Evolutionary conservation across 2,329 filamentous ascomycete species (phyloP).

Genomic region (Iodosphaeria phyllophila): DNA sequence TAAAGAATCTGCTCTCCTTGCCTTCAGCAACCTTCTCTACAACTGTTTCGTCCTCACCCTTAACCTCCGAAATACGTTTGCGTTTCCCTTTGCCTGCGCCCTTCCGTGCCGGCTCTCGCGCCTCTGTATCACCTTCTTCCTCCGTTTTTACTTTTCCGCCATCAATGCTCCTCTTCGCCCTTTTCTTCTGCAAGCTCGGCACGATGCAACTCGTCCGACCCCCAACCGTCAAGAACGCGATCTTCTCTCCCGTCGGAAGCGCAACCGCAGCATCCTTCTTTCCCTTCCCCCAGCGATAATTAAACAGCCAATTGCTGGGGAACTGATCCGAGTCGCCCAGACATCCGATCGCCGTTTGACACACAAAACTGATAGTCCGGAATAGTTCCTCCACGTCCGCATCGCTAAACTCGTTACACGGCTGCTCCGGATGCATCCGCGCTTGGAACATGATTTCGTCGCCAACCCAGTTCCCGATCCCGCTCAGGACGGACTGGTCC

Average conservation of each 20-base stretch:
- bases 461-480: constrained; percentile 93
- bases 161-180: constrained; percentile 17
- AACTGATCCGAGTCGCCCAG: constrained; percentile 73
- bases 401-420: constrained; percentile 63
- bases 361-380: constrained; percentile 58
- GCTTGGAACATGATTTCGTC: constrained; percentile 90
- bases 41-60: too few species aligned
- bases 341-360: constrained; percentile 57
- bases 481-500: constrained; percentile 75
- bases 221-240: constrained; percentile 75
- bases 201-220: constrained; percentile 84
- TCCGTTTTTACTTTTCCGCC: too few species aligned
- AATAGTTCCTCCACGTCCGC: constrained; percentile 55
- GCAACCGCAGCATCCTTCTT: constrained; percentile 49
- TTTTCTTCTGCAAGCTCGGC: constrained; percentile 72
- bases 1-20: too few species aligned
- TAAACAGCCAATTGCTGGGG: constrained; percentile 75
- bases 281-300: constrained; percentile 76
- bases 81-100: too few species aligned
- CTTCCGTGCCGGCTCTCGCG: too few species aligned
- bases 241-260: constrained; percentile 69
- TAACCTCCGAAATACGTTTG: too few species aligned
- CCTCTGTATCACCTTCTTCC: constrained; percentile 11
- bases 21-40: too few species aligned
- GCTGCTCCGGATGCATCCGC: constrained; percentile 78